These are phyloP conservation scores for Lupinus albus DNA, from an alignment of 306 rosid genomes.

Conservation along the genomic window DNA sequence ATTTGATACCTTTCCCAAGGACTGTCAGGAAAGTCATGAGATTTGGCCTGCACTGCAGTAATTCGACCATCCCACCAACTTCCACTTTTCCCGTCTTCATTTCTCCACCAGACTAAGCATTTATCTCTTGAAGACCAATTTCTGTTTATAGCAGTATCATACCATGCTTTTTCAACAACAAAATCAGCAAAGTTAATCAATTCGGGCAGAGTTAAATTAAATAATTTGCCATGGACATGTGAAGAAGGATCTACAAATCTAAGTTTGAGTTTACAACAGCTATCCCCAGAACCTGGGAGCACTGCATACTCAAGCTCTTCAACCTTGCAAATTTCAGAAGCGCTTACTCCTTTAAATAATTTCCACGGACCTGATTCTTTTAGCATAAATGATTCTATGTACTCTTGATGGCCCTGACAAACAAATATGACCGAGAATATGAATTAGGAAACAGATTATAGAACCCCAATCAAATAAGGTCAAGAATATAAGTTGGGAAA, in stretches of 20 bases:
- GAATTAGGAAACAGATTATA: constrained; percentile 23
- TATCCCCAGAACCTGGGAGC: constrained; percentile 76
- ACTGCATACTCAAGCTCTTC: constrained; percentile 63
- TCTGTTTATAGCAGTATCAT: constrained; percentile 64
- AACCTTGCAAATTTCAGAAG: constrained; percentile 80
- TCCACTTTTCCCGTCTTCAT: constrained; percentile 60
- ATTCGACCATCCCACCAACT: constrained; percentile 77
- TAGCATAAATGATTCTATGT: constrained; percentile 34
- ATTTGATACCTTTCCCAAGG: constrained; percentile 77
- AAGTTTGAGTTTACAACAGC: constrained; percentile 76
- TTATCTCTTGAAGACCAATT: constrained; percentile 73
- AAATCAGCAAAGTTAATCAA: constrained; percentile 72
- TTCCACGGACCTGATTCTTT: constrained; percentile 56
- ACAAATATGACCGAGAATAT: constrained; percentile 31
- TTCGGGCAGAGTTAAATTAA: constrained; percentile 71
- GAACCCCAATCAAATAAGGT: constrained; percentile 21
- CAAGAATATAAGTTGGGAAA: constrained; percentile 31
- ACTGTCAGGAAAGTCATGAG: constrained; percentile 74
- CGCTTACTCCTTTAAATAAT: constrained; percentile 48
- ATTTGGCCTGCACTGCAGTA: constrained; percentile 51
- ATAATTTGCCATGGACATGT: constrained; percentile 43
- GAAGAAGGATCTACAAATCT: constrained; percentile 67
- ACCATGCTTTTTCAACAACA: constrained; percentile 78
- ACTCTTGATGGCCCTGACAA: constrained; percentile 85
- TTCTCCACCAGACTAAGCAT: constrained; percentile 87